Conservation (phyloP, 345 rosid genomes). For the Populus ilicifolia region DNA sequence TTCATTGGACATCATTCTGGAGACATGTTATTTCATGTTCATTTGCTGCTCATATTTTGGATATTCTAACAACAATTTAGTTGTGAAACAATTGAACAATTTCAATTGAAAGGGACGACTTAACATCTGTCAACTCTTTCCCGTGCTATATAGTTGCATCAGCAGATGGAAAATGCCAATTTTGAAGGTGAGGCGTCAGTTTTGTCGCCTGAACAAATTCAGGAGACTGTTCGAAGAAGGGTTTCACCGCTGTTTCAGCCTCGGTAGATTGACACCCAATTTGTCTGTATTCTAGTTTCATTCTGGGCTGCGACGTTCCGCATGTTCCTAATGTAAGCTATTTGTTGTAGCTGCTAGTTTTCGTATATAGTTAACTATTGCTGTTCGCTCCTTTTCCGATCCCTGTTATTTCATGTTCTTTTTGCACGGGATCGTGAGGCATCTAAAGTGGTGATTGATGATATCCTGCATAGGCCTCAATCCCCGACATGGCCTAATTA, state of each 20-base stretch:
- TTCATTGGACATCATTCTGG: not conserved
- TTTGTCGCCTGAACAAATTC: constrained; percentile 55
- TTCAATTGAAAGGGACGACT: not conserved
- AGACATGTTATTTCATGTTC: not conserved
- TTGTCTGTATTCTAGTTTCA: not conserved
- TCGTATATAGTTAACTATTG: not conserved
- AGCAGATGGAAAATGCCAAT: constrained; percentile 50
- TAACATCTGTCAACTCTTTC: not conserved
- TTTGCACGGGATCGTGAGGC: too few relatives aligned
- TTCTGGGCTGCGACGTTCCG: not conserved
- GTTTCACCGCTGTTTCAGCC: constrained; percentile 58
- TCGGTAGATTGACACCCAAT: constrained; percentile 15
- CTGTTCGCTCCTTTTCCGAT: not conserved
- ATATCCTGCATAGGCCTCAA: too few relatives aligned
- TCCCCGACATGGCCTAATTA: too few relatives aligned
- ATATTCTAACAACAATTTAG: not conserved
- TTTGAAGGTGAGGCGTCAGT: constrained; percentile 55
- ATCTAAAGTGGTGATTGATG: too few relatives aligned
- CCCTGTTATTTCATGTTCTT: not conserved
- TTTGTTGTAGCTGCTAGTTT: not conserved
- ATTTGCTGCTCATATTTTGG: not conserved
- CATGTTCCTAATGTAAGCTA: not conserved
- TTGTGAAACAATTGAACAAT: not conserved
- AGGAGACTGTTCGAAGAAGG: constrained; percentile 57
- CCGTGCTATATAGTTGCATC: constrained; percentile 45